Base-by-base conservation (phyloP, 2,329 filamentous ascomycete species). In the Kalmusia sp. region DNA sequence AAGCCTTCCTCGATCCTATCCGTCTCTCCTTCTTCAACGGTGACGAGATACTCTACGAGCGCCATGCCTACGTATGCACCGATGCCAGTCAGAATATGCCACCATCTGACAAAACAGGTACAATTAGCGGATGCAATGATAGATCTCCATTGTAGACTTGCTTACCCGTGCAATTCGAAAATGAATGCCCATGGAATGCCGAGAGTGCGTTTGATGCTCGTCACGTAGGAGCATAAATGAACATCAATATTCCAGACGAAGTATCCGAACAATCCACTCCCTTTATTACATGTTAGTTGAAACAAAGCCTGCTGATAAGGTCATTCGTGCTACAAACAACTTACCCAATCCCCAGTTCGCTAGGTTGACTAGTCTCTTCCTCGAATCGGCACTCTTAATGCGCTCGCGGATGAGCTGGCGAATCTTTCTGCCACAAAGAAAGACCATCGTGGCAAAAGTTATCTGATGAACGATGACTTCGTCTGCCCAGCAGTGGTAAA, bases 71-170 rank as follows among this genome's bases (percentile, higher is more conserved):
- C 64, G 21, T 77, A 77, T 4, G 84, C 83, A 1, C 82, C 80
- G 17, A 84, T 72, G 0, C 82, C 85, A 0, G 84, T 87, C 22
- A 86, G 70, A 14, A 87, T 70, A 60, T 87, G 85, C 85, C 85
- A 87, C 85, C 84, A 87, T 27, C 44, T 47, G n/a, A 28, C 12
- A 9, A 28, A 37, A 21, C 3, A 37, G 2, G n/a, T 28, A 15
- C 7, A 22, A 21, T 41, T 19, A 47, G 44, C 24, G 11, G 1
- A n/a, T 15, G 11, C 19, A 2, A 2, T 5, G 31, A 9, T 9
- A 6, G 11, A 22, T 11, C 3, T 21, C 8, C 14, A 14, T 6
- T 33, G 22, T 11, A 21, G 15, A 4, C 14, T 17, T 6, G 27
- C 44, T 47, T 28, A 47, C 1, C 84, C 85, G 61, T 87, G 85